Evolutionary conservation across 2,329 filamentous ascomycete species (phyloP), one percentile per base, ranked within the genome.

Genomic region (Aureobasidium sp.): DNA sequence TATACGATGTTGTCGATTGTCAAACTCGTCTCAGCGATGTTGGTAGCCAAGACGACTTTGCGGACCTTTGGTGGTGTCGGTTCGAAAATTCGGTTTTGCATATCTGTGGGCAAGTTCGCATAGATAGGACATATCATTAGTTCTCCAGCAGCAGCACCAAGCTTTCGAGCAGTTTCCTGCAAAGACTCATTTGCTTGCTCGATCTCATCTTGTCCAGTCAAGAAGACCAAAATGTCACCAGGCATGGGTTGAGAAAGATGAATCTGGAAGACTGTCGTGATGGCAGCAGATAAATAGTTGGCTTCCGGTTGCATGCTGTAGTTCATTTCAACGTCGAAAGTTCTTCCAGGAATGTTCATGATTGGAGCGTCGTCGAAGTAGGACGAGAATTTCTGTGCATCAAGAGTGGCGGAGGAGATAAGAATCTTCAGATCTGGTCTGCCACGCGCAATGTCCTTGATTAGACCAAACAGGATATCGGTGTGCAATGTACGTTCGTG

Each of bases 1-100:
- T 95, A 97, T 9, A 93, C 89, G 63, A 97, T 96, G 16, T 92
- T 93, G 71, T 97, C 92, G 62, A 99, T 96, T 0, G 94, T 99
- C 70, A 99, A 77, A 78, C 86, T 91, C 0, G 94, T 99, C 74
- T 99, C 94, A 2, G 94, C 94, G 73, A 99, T 97, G 71, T 99
- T 99, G 2, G 94, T 97, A 0, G 93, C 91, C 41, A 97, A 77
- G 0, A 99, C 91, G 0, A 97, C 91, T 72, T 97, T 99, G 32
- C 94, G 84, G 0, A 89, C 87, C 21, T 87, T 87, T 0, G 88
- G 84, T 0, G 94, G 93, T 0, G 93, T 96, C 0, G 92, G 91
- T 68, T 96, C 91, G 69, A 99, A 99, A 66, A 97, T 96, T 72
- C 93, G 93, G 51, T 88, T 85, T 72, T 99, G 94, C 1, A 96